phyloP scores from a whole-genome alignment of 2,329 filamentous ascomycete species.

The Cyphellophora attinorum region DNA sequence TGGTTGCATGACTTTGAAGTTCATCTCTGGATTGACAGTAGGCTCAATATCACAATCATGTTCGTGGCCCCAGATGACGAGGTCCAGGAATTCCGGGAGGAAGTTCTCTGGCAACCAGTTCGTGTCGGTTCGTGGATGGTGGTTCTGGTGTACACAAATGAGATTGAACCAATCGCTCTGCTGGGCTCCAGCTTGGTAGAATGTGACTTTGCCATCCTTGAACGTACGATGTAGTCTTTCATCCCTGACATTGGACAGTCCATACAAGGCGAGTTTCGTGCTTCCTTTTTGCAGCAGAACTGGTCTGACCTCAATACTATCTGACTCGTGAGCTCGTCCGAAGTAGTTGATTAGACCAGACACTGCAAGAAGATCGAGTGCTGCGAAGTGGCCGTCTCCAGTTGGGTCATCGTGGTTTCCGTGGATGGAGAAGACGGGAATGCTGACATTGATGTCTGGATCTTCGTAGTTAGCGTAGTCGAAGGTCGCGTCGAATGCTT shows the following conservation, averaged over 20 bases:
- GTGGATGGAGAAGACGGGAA: conserved; percentile 96
- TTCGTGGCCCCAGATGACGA: conserved; percentile 95
- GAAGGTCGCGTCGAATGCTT: conserved; percentile 83
- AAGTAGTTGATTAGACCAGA: conserved; percentile 94
- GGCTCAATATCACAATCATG: conserved; percentile 93
- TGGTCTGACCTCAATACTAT: conserved; percentile 88
- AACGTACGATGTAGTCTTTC: conserved; percentile 93
- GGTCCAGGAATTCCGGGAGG: conserved; percentile 79
- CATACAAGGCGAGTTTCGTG: conserved; percentile 88
- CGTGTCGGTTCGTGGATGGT: conserved; percentile 82
- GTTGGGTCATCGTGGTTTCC: conserved; percentile 97
- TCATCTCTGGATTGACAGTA: conserved; percentile 69
- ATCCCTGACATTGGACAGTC: conserved; percentile 90
- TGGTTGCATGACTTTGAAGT: conserved; percentile 93
- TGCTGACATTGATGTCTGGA: conserved; percentile 90
- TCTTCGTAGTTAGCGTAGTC: conserved; percentile 97
- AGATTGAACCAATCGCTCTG: conserved; percentile 92
- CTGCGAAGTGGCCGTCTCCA: conserved; percentile 87
- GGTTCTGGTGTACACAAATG: conserved; percentile 92
- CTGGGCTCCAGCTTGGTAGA: conserved; percentile 73
- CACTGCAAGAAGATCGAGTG: conserved; percentile 81
- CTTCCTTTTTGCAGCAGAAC: conserved; percentile 85
- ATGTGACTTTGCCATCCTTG: conserved; percentile 84
- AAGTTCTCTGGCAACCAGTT: conserved; percentile 93
- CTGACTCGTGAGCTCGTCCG: conserved; percentile 79